Evolutionary conservation across 768 basidiomycete species (phyloP).

Genomic region (Xerocomellus dryophilus): DNA sequence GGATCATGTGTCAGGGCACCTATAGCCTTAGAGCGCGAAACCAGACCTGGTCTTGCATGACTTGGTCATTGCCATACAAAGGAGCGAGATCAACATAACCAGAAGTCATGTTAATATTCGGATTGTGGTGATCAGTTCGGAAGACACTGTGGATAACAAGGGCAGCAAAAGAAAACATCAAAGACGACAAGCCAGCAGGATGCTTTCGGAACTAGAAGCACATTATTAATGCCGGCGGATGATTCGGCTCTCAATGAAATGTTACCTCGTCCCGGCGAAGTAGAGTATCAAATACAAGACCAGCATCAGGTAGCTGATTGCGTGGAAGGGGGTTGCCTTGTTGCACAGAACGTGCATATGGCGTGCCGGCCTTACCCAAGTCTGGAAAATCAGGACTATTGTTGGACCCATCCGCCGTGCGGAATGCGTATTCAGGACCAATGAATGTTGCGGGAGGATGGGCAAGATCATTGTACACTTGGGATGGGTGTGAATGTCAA

Average conservation of each 20-base stretch:
- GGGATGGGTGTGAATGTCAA: neutral
- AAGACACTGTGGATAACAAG: conserved; percentile 86
- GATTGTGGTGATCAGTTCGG: conserved; percentile 68
- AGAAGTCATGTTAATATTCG: conserved; percentile 77
- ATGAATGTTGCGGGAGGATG: conserved; percentile 75
- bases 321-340: conserved; percentile 60
- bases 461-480: conserved; percentile 79
- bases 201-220: conserved; percentile 62
- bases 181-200: conserved; percentile 71
- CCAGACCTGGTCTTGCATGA: conserved; percentile 54
- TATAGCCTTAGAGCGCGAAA: neutral
- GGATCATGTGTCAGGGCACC: neutral
- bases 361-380: conserved; percentile 73
- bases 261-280: conserved; percentile 66
- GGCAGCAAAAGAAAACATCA: conserved; percentile 82
- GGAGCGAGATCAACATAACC: conserved; percentile 85
- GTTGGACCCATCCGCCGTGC: conserved; percentile 70
- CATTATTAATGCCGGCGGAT: neutral
- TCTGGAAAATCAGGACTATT: conserved; percentile 72
- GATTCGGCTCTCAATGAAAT: neutral
- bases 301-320: conserved; percentile 74
- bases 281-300: conserved; percentile 77
- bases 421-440: conserved; percentile 60
- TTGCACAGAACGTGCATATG: conserved; percentile 83
- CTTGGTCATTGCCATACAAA: conserved; percentile 73